Base-by-base conservation (phyloP, 352 stramenopile species). In the Globisporangium viniferum region DNA sequence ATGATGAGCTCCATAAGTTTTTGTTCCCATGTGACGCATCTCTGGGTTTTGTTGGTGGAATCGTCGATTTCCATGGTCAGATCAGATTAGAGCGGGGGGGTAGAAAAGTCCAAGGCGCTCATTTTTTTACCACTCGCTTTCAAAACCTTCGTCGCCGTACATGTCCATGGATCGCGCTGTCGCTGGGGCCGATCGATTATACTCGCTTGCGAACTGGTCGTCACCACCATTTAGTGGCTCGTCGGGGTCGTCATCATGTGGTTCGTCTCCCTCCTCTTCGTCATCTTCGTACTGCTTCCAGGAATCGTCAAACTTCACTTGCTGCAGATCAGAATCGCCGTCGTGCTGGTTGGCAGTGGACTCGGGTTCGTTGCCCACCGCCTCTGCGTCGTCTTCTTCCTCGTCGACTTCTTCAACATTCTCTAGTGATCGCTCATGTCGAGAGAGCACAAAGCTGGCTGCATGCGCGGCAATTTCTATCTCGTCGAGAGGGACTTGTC, bases 101-200 rank as follows among this genome's bases (percentile, higher is more conserved):
- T 48, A 35, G 20, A 49, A n/a, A 18, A 14, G 20, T 49, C 46
- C 20, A 35, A 36, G 10, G 20, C 29, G 35, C 55, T 46, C 2
- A 33, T 41, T 46, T 7, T 1, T 63, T 39, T 67, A 81, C 76
- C 76, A 82, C 49, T 87, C 79, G 39, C 58, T 77, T 41, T 90
- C 80, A 59, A 90, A 90, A 18, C 70, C 77, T 66, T 89, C 80
- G 46, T 86, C 81, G 31, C 72, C 79, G 61, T 90, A 90, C 49
- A 70, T 71, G 58, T 78, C 69, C 15, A 73, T 64, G 44, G 69
- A 80, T 12, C 69, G 51, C 29, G 69, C 58, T n/a, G 66, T 67
- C 33, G 14, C 62, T 35, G 29, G 66, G 0, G 51, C 51, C 1
- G 66, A 71, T 8, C 41, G 49, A 39, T 57, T 67, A 15, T 33